Percentiles rank a stretch among this genome's conserved stretches.
phyloP scores from a whole-genome alignment of 441 rosid species.

The Arabidopsis lyrata region DNA sequence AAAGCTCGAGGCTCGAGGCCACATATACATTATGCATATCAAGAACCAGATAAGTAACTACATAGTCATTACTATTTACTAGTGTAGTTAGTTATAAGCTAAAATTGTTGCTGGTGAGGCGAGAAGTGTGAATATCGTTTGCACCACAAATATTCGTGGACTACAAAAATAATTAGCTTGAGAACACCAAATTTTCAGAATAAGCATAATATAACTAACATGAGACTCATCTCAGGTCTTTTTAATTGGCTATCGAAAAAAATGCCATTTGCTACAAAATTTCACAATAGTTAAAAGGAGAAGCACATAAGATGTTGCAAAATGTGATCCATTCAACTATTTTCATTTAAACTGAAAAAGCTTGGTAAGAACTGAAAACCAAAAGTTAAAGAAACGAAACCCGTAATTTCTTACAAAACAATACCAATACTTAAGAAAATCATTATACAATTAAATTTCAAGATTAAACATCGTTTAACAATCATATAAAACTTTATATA shows the following conservation, averaged over 20 bases:
- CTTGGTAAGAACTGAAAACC: not conserved
- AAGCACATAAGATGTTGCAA: not conserved
- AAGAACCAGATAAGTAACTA: no score
- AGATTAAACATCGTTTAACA: not conserved
- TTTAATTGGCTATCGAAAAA: not conserved
- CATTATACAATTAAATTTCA: not conserved
- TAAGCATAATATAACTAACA: no score
- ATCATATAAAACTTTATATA: slow-evolving; percentile 14
- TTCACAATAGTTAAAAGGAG: not conserved
- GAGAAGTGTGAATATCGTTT: no score
- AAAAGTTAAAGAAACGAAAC: not conserved
- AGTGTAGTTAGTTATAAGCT: no score
- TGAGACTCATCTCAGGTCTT: not conserved
- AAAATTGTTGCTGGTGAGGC: no score
- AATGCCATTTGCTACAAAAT: not conserved
- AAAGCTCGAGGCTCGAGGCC: slow-evolving; percentile 10
- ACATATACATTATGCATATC: not conserved
- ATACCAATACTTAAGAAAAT: not conserved
- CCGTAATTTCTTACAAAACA: slow-evolving; percentile 10
- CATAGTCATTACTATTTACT: no score
- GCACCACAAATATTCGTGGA: no score
- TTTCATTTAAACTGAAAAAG: not conserved
- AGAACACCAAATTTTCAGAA: no score
- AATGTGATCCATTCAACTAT: not conserved
- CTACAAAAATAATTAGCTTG: no score